These are phyloP conservation scores for Glycyrrhiza uralensis DNA, from an alignment of 306 rosid species.

Conservation along the genomic window DNA sequence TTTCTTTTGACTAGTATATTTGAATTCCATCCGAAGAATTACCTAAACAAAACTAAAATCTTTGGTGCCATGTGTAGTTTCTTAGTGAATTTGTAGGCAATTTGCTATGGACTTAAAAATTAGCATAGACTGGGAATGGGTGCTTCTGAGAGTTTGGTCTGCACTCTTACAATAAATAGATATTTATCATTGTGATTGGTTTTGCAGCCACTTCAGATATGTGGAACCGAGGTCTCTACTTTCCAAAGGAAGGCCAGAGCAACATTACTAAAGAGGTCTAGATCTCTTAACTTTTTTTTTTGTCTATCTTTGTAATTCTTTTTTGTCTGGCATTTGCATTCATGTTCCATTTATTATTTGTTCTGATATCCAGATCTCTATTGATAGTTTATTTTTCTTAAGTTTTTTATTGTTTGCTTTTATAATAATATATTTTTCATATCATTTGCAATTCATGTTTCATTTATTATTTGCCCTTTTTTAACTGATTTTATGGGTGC, in stretches of 20 bases:
- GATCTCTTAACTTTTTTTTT: background rate
- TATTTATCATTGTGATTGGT: conserved; percentile 18
- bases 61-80: background rate
- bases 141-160: background rate
- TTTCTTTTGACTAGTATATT: background rate
- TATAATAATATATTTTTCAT: too few species aligned
- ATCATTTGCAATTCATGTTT: background rate
- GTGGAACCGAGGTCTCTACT: conserved; percentile 74
- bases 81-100: conserved; percentile 10
- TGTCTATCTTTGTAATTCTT: conserved; percentile 8
- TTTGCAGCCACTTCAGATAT: conserved; percentile 66
- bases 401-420: background rate
- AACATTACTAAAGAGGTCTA: conserved; percentile 67
- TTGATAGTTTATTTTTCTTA: background rate
- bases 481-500: background rate
- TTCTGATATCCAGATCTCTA: conserved; percentile 2
- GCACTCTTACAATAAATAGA: background rate
- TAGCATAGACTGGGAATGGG: background rate
- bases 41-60: background rate
- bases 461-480: background rate
- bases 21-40: conserved; percentile 8
- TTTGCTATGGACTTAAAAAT: background rate
- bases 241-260: conserved; percentile 51
- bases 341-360: background rate
- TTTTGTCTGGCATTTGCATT: conserved; percentile 4